These are phyloP conservation scores for Cercophora newfieldiana DNA, from an alignment of 495 filamentous ascomycete genomes.

Conservation along the genomic window DNA sequence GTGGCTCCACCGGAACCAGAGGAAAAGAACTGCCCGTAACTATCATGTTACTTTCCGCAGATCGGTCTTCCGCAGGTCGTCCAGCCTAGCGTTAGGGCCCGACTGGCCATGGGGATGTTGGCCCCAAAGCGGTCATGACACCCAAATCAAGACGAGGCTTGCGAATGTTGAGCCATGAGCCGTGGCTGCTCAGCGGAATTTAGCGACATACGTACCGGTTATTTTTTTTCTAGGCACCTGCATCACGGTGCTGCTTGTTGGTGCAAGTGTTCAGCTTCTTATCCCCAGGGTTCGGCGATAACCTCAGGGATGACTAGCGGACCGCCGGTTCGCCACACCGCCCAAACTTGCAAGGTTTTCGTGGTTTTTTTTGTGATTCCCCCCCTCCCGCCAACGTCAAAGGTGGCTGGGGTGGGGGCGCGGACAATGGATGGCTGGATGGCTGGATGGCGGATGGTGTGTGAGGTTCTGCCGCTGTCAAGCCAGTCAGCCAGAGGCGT, in stretches of 20 bases:
- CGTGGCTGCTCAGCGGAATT: background rate
- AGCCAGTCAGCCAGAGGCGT: background rate
- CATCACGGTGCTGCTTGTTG: background rate
- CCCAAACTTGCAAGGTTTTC: background rate
- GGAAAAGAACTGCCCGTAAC: background rate
- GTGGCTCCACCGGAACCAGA: conserved; percentile 11
- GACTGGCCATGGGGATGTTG: background rate
- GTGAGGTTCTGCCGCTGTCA: background rate
- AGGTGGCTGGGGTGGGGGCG: background rate
- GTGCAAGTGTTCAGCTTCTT: background rate
- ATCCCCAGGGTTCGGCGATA: conserved; percentile 4
- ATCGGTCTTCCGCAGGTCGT: too few relatives aligned
- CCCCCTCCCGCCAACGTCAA: background rate
- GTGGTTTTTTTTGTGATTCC: background rate
- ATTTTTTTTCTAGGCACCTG: background rate
- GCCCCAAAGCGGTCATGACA: background rate
- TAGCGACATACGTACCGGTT: background rate
- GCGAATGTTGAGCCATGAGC: background rate
- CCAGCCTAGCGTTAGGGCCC: background rate
- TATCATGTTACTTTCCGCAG: background rate
- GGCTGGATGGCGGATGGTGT: background rate
- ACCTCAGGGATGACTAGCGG: background rate
- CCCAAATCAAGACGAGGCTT: background rate
- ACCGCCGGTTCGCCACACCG: conserved; percentile 6
- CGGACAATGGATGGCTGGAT: background rate